Percentiles rank a stretch among this genome's conserved stretches.
Evolutionary conservation across 352 stramenopile species (phyloP).

Genomic region (Phytophthora sp.): DNA sequence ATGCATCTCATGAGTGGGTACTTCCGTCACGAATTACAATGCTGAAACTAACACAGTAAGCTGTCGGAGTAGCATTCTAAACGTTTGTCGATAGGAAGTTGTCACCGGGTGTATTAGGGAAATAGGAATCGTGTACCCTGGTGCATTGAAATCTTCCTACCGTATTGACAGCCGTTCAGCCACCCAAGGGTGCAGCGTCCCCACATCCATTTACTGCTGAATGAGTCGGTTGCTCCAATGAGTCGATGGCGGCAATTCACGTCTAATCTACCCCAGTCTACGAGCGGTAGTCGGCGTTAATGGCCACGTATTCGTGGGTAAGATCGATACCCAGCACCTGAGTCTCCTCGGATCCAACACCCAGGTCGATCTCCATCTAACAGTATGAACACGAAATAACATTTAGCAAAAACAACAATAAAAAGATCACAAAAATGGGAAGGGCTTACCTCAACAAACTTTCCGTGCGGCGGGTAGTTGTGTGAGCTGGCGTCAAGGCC

Average conservation of each 20-base stretch:
- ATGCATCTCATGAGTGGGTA: constrained; percentile 75
- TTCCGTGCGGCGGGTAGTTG: constrained; percentile 95
- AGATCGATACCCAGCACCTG: constrained; percentile 97
- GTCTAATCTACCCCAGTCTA: constrained; percentile 48
- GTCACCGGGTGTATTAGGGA: constrained; percentile 15
- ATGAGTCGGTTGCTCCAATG: constrained; percentile 6
- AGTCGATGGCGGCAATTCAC: constrained; percentile 8
- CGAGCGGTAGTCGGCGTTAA: constrained; percentile 99
- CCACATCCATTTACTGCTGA: constrained; percentile 3
- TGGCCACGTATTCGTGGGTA: constrained; percentile 98
- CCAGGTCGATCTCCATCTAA: constrained; percentile 94
- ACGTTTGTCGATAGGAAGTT: no score
- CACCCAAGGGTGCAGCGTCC: background rate
- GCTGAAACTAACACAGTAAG: constrained; percentile 16
- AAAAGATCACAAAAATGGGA: background rate
- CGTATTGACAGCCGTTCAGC: constrained; percentile 11
- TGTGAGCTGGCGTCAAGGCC: constrained; percentile 79
- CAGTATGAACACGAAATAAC: background rate
- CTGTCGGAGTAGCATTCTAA: no score
- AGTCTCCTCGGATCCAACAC: constrained; percentile 78
- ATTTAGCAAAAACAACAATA: background rate
- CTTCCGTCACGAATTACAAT: constrained; percentile 39
- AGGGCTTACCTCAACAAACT: constrained; percentile 91
- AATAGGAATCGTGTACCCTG: constrained; percentile 9
- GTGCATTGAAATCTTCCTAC: constrained; percentile 4